Base-by-base conservation (phyloP, 192 early-diverging fungal genomes). In the Spizellomyces punctatus region DNA sequence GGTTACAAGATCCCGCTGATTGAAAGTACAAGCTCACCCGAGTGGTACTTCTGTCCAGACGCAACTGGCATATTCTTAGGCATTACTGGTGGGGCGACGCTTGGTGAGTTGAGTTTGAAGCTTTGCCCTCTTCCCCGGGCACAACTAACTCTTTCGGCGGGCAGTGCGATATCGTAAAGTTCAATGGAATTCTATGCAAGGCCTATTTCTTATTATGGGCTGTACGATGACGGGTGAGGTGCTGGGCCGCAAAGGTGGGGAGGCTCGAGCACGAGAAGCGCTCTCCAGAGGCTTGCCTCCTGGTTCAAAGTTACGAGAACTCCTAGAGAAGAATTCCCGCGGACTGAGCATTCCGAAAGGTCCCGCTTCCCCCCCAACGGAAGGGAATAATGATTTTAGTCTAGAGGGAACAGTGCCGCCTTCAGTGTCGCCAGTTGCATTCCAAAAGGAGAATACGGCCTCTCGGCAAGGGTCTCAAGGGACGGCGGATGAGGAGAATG, bases 211-310 rank as follows among this genome's bases (percentile, higher is more conserved):
- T 16, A 22, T 74, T 7, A 41, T 22, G 9, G 63, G 46, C n/a
- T 50, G 56, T 6, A 22, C 58, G 14, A 41, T 67, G 6, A 44
- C 64, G 10, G 72, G 72, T 19, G 72, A 74, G 45, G 8, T 60
- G 17, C 19, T 74, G 44, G 72, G 72, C 9, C 72, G 72, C 3
- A 66, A 67, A 48, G 44, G 45, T 5, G 72, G 72, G 5, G 64
- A 59, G n/a, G 64, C 64, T 21, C 63, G 58, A 8, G 72, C 72
- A 46, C 6, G 58, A 36, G 44, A 43, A 12, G 17, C 57, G 6
- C 72, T 74, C n/a, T 56, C 43, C 49, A 48, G 8, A 6, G 41
- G 22, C n/a, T 50, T 74, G 45, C 72, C 72, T 10, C 10, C 50
- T 14, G 56, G 61, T 46, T 74, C 72, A 42, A 42, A 57, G n/a